Conservation (phyloP, 129 eudicot species). For the Calendula officinalis region DNA sequence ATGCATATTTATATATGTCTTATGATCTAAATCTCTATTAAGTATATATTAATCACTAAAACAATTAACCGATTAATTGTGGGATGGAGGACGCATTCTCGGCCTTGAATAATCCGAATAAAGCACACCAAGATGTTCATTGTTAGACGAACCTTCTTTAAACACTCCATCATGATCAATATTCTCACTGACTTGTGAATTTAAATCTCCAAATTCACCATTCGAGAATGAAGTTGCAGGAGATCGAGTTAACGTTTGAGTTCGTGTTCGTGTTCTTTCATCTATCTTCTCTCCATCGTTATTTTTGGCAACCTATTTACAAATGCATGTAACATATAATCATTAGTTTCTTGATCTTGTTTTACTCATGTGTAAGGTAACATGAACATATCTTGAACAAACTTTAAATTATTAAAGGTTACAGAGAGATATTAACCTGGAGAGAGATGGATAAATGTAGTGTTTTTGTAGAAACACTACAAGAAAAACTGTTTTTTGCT, state of each 20-base stretch:
- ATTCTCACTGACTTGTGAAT: slow-evolving; percentile 16
- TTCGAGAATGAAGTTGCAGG: neutral
- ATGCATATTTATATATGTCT: slow-evolving; percentile 19
- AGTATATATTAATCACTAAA: slow-evolving; percentile 9
- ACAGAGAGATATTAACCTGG: slow-evolving; percentile 16
- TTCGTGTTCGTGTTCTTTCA: neutral
- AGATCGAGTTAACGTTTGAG: no score
- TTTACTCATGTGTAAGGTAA: neutral
- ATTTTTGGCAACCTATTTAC: slow-evolving; percentile 24
- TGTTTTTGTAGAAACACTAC: slow-evolving; percentile 19
- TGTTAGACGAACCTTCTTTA: slow-evolving; percentile 35
- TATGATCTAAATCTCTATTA: slow-evolving; percentile 7
- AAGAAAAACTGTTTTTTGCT: no score
- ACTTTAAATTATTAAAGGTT: neutral
- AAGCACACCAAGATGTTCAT: slow-evolving; percentile 38
- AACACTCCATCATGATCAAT: slow-evolving; percentile 5
- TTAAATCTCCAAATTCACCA: slow-evolving; percentile 7
- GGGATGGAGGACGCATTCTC: slow-evolving; percentile 55
- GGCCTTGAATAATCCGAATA: slow-evolving; percentile 63
- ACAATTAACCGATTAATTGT: slow-evolving; percentile 29
- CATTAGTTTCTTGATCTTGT: neutral
- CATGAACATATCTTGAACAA: neutral
- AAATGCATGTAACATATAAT: neutral
- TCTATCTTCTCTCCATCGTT: slow-evolving; percentile 9
- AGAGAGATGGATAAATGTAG: slow-evolving; percentile 15